Evolutionary conservation across 1,284 basidiomycete genomes (phyloP).

Genomic region (Irpex sp.): DNA sequence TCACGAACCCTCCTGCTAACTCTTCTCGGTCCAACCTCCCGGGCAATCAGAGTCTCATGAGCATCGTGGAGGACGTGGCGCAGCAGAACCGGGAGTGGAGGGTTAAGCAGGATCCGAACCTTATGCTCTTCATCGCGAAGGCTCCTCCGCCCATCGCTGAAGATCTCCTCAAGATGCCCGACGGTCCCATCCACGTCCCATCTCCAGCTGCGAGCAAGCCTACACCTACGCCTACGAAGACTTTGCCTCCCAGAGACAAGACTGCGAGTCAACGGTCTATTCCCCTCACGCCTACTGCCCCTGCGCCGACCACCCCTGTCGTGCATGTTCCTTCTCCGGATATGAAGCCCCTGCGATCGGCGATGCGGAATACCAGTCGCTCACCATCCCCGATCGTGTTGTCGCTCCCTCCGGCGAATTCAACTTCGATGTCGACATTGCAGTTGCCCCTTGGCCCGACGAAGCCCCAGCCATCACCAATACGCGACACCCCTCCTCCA

Average conservation of each 20-base stretch:
- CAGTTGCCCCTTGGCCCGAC: neutral
- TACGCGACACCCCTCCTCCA: neutral
- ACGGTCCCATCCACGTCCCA: neutral
- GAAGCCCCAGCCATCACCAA: constrained; percentile 6
- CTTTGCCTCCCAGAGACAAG: neutral
- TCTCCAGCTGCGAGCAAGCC: neutral
- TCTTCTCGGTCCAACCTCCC: neutral
- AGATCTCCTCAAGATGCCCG: constrained; percentile 9
- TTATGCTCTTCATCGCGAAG: constrained; percentile 28
- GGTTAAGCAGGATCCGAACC: constrained; percentile 26
- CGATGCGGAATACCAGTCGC: constrained; percentile 51
- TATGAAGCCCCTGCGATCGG: constrained; percentile 56
- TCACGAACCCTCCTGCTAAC: constrained; percentile 2
- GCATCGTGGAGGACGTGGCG: constrained; percentile 60
- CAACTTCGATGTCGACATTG: constrained; percentile 1
- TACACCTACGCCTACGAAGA: neutral
- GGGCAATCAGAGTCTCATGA: constrained; percentile 49
- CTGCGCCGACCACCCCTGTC: constrained; percentile 5
- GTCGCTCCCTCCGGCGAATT: constrained; percentile 11
- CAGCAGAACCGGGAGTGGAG: constrained; percentile 32
- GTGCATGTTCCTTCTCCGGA: constrained; percentile 15
- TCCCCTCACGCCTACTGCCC: constrained; percentile 9
- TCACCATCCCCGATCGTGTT: constrained; percentile 38
- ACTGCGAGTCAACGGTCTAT: constrained; percentile 9
- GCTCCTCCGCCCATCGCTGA: constrained; percentile 33